Evolutionary conservation across 352 stramenopile genomes (phyloP), one percentile per base, ranked within the genome.

Genomic region (Globisporangium spinosum): DNA sequence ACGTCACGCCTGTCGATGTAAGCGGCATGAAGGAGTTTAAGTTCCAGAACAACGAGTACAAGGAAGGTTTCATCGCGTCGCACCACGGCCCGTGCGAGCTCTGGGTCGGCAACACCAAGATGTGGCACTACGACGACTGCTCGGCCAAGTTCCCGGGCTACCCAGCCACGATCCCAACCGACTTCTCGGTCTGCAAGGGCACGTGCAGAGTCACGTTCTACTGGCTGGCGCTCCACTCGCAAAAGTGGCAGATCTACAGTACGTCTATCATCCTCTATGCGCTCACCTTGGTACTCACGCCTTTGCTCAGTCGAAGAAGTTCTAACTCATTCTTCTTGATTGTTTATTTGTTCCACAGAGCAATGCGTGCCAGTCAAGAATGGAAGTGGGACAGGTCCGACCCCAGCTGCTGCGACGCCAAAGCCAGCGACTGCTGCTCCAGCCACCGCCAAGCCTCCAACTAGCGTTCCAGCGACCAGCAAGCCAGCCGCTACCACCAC

Each of bases 181-280:
- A 90, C 64, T 89, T 73, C 54, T 78, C 77, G 17, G 66, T 70
- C 0, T 91, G 81, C 69, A 75, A 49, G 35, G 75, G 77, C 40
- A 77, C 80, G 29, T 87, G 82, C 40, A 70, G 45, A 8, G 76
- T 92, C 62, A 75, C 60, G n/a, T 89, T 90, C 69, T 88, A 85
- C 78, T 89, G 82, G 82, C 35, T 89, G 55, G 77, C 79, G 43
- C 23, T 89, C 58, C 79, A 87, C 57, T 65, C 77, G 51, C 58
- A 70, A 13, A 75, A 80, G 27, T 89, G 81, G 81, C 77, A 89
- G 60, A 67, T 79, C 2, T 85, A 89, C 74, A 82, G 40, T 49
- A 9, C 15, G 40, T 49, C 5, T n/a, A n/a, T 49, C n/a, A 1
- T n/a, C 13, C 35, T 35, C 32, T 35, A 40, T 40, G 2, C 4